Percentiles rank a stretch among this genome's conserved stretches.
These are phyloP conservation scores for Penicillium sp. DNA, from an alignment of 2,329 filamentous ascomycete species.

Conservation along the genomic window DNA sequence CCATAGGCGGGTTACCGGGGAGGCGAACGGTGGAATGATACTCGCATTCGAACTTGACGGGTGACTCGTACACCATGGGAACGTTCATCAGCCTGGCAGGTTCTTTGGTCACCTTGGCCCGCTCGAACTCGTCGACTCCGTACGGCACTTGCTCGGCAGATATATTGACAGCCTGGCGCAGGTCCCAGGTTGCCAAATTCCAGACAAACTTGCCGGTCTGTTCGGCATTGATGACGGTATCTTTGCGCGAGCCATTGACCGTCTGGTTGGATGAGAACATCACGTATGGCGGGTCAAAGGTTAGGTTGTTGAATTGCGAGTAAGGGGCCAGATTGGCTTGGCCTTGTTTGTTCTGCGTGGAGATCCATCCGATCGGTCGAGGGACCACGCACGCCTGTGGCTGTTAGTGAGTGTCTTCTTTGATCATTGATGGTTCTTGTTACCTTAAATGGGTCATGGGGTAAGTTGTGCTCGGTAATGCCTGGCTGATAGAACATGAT, in stretches of 20 bases:
- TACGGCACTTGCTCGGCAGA: constrained; percentile 58
- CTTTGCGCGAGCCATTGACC: constrained; percentile 55
- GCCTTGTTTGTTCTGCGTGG: constrained; percentile 56
- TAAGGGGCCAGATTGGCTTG: constrained; percentile 65
- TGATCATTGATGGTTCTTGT: neutral
- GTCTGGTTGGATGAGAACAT: constrained; percentile 68
- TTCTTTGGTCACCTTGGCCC: constrained; percentile 58
- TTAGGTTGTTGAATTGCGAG: constrained; percentile 68
- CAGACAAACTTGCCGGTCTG: constrained; percentile 63
- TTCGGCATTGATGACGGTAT: constrained; percentile 64
- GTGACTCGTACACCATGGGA: constrained; percentile 60
- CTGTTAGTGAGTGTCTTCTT: constrained; percentile 53
- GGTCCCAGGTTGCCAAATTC: constrained; percentile 64
- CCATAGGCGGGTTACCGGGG: constrained; percentile 64
- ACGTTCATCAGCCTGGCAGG: constrained; percentile 49
- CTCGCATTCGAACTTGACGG: constrained; percentile 65
- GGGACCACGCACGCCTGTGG: constrained; percentile 60
- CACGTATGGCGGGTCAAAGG: constrained; percentile 67
- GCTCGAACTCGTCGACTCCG: constrained; percentile 62
- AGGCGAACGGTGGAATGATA: constrained; percentile 62
- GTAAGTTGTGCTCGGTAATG: constrained; percentile 58
- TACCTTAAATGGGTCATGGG: constrained; percentile 63
- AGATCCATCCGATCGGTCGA: constrained; percentile 69
- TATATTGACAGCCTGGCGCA: constrained; percentile 63
- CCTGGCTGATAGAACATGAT: constrained; percentile 62